Evolutionary conservation across 1,284 basidiomycete species (phyloP).

Genomic region (Cutaneotrichosporon sp.): DNA sequence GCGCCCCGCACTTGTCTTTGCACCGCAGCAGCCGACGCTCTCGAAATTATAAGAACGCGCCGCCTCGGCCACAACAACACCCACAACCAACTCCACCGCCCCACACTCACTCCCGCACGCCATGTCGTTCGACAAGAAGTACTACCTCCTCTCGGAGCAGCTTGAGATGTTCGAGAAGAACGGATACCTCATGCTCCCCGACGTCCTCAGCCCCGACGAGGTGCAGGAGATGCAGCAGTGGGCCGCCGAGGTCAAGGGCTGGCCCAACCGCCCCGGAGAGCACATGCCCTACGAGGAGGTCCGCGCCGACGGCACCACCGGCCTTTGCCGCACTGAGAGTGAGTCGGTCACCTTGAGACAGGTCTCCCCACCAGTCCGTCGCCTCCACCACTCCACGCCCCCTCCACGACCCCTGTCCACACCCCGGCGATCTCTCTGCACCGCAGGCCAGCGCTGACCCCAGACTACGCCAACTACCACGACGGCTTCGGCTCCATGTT

Average conservation of each 20-base stretch:
- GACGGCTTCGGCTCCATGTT: conserved; percentile 36
- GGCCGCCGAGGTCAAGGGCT: conserved; percentile 39
- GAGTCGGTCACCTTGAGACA: conserved; percentile 8
- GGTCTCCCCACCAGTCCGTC: not conserved
- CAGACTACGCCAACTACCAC: conserved; percentile 41
- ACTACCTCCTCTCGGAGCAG: conserved; percentile 27
- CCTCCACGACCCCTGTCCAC: too few species aligned
- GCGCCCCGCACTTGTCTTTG: not conserved
- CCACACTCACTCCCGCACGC: not conserved
- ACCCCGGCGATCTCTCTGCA: too few species aligned
- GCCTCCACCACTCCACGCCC: not conserved
- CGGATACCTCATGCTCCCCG: conserved; percentile 34
- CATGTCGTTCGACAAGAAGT: conserved; percentile 22
- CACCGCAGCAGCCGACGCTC: too few species aligned
- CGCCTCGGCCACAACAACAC: not conserved
- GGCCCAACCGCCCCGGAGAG: conserved; percentile 35
- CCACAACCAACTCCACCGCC: not conserved
- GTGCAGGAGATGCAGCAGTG: conserved; percentile 32
- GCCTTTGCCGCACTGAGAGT: conserved; percentile 43
- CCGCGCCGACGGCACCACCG: conserved; percentile 33
- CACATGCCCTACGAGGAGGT: conserved; percentile 47
- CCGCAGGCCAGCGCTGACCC: too few species aligned
- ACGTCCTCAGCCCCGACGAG: conserved; percentile 28
- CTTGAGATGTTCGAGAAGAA: conserved; percentile 26
- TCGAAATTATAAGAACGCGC: not conserved